Evolutionary conservation across 2,329 filamentous ascomycete species (phyloP).

Genomic region (Sarocladium strictum): DNA sequence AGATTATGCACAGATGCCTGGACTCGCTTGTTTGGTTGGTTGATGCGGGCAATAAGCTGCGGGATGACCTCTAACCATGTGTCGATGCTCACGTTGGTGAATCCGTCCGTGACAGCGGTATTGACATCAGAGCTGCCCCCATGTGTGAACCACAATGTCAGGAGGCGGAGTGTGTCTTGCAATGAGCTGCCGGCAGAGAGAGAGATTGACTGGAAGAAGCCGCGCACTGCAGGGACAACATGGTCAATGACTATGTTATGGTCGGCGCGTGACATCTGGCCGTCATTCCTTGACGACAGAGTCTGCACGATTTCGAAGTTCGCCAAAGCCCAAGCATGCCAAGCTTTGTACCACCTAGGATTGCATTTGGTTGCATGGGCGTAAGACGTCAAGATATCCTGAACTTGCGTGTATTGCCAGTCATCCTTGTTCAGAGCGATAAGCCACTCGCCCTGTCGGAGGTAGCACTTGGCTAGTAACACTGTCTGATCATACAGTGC

Average conservation of each 20-base stretch:
- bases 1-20: constrained; percentile 88
- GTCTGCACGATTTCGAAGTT: constrained; percentile 98
- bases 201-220: constrained; percentile 96
- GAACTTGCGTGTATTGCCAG: constrained; percentile 81
- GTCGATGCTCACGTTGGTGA: constrained; percentile 87
- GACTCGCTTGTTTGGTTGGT: constrained; percentile 85
- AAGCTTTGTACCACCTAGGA: constrained; percentile 95
- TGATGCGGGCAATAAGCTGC: constrained; percentile 94
- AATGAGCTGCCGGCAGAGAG: constrained; percentile 87
- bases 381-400: constrained; percentile 88
- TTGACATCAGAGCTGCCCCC: constrained; percentile 87
- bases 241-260: constrained; percentile 72
- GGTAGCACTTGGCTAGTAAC: constrained; percentile 88
- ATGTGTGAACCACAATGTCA: constrained; percentile 95
- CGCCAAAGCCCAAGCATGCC: constrained; percentile 96
- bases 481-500: constrained; percentile 55
- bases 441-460: constrained; percentile 96
- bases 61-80: constrained; percentile 99
- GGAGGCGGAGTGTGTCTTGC: constrained; percentile 85
- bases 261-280: constrained; percentile 39
- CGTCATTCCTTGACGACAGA: constrained; percentile 60
- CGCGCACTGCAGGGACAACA: constrained; percentile 88
- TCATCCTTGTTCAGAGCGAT: constrained; percentile 77
- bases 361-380: constrained; percentile 90
- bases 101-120: constrained; percentile 80